A percentile compares a stretch with the other conserved stretches of the same genome.
Evolutionary conservation across 2,329 filamentous ascomycete genomes (phyloP).

Genomic region (Penicillium sp.): DNA sequence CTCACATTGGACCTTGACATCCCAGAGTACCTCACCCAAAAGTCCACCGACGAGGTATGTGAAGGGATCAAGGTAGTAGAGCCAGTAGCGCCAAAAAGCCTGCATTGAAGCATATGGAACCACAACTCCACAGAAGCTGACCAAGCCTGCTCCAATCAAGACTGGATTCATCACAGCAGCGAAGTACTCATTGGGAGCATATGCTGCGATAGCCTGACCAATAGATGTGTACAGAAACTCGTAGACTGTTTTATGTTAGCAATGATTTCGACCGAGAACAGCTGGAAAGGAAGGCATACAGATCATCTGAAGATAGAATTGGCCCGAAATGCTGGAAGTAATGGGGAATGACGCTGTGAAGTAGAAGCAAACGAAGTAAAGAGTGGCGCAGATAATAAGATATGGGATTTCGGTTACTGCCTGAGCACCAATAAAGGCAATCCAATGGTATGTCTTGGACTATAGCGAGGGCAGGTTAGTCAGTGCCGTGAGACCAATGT

Average conservation of each 20-base stretch:
- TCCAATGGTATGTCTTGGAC: slow-evolving; percentile 62
- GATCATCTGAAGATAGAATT: slow-evolving; percentile 44
- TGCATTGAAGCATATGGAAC: slow-evolving; percentile 40
- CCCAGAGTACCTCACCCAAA: slow-evolving; percentile 39
- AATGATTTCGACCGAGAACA: too few species aligned
- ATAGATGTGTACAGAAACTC: slow-evolving; percentile 46
- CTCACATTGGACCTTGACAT: slow-evolving; percentile 39
- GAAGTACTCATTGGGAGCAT: slow-evolving; percentile 62
- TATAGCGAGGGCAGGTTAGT: slow-evolving; percentile 7
- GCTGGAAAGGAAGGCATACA: slow-evolving; percentile 21
- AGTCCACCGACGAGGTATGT: slow-evolving; percentile 45
- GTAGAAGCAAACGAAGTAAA: slow-evolving; percentile 59
- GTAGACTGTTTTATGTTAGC: slow-evolving; percentile 35
- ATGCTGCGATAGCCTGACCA: slow-evolving; percentile 57
- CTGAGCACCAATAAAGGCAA: slow-evolving; percentile 58
- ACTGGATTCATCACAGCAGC: slow-evolving; percentile 60
- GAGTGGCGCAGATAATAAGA: slow-evolving; percentile 45
- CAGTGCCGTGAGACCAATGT: neutral
- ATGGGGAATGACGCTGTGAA: slow-evolving; percentile 54
- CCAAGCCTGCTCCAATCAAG: slow-evolving; percentile 48
- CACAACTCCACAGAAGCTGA: slow-evolving; percentile 43
- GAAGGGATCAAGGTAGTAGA: slow-evolving; percentile 48
- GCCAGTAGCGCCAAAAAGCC: slow-evolving; percentile 46
- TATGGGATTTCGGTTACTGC: slow-evolving; percentile 52
- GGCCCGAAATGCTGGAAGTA: slow-evolving; percentile 33